A percentile compares a stretch with the other conserved stretches of the same genome.
Evolutionary conservation across 257 asterid genomes (phyloP).

Genomic region (Craterostigma plantagineum): DNA sequence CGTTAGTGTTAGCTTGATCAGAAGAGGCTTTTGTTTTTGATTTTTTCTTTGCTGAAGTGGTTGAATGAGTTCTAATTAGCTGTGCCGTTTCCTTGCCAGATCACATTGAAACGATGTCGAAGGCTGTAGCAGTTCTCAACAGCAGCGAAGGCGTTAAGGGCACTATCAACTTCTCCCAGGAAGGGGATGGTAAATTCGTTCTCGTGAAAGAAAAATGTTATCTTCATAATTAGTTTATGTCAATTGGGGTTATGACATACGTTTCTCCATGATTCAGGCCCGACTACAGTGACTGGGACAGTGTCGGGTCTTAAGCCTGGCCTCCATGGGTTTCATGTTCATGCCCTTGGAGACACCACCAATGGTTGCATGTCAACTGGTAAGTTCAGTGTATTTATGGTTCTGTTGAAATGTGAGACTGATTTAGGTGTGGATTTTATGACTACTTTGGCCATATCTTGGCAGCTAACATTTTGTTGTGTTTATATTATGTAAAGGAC

Average conservation of each 20-base stretch:
- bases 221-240: neutral
- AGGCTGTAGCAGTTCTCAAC: conserved; percentile 81
- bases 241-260: neutral
- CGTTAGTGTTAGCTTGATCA: neutral
- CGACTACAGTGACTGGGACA: conserved; percentile 67
- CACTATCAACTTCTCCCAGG: conserved; percentile 59
- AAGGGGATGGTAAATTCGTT: conserved; percentile 54
- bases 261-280: conserved; percentile 21
- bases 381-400: conserved; percentile 12
- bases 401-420: neutral
- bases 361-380: conserved; percentile 99
- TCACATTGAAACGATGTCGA: conserved; percentile 40
- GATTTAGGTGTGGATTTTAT: conserved; percentile 1
- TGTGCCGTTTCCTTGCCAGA: neutral
- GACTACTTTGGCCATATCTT: neutral
- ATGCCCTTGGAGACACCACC: conserved; percentile 99
- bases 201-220: neutral
- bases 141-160: conserved; percentile 88
- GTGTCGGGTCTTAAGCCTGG: conserved; percentile 84
- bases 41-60: too few species aligned
- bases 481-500: conserved; percentile 33
- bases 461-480: conserved; percentile 1
- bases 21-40: too few species aligned
- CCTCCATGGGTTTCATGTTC: conserved; percentile 89
- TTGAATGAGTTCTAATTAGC: too few species aligned